These are phyloP conservation scores for Tolypocladium capitatum DNA, from an alignment of 2,329 filamentous ascomycete genomes.

Conservation along the genomic window DNA sequence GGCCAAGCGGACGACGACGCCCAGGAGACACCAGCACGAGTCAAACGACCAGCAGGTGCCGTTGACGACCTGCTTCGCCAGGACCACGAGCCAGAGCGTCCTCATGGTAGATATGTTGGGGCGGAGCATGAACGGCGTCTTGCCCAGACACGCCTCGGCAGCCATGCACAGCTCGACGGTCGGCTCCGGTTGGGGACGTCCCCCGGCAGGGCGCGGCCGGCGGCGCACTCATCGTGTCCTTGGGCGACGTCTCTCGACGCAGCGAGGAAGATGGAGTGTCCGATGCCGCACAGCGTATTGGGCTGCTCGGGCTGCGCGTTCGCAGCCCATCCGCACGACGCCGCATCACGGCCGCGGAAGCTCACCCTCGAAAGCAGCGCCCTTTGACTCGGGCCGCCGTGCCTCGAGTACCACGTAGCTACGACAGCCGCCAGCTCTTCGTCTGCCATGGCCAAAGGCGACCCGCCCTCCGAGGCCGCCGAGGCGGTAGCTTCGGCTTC, in stretches of 20 bases:
- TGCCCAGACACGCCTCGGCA: conserved; percentile 6
- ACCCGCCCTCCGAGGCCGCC: not conserved
- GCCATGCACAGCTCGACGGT: conserved; percentile 6
- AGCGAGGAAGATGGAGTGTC: not conserved
- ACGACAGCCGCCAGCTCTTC: not conserved
- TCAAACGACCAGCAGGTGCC: conserved; percentile 5
- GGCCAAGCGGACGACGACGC: conserved; percentile 3
- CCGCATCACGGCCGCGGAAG: too few relatives aligned
- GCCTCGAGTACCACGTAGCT: not conserved
- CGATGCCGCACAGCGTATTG: not conserved
- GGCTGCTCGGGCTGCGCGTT: not conserved
- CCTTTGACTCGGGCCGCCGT: not conserved
- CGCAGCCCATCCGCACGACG: not conserved
- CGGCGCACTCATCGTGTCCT: not conserved
- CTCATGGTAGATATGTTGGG: conserved; percentile 5
- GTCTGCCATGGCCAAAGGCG: not conserved
- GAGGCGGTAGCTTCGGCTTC: not conserved
- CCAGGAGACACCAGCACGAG: conserved; percentile 2
- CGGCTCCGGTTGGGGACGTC: conserved; percentile 2
- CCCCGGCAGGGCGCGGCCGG: conserved; percentile 1
- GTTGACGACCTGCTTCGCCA: conserved; percentile 6
- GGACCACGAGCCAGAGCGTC: conserved; percentile 6
- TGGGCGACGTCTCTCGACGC: not conserved
- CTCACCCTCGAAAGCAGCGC: not conserved
- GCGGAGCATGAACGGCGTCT: conserved; percentile 7